Evolutionary conservation across 2,329 filamentous ascomycete genomes (phyloP), one percentile per base, ranked within the genome.

Genomic region (Fusarium buxicola): DNA sequence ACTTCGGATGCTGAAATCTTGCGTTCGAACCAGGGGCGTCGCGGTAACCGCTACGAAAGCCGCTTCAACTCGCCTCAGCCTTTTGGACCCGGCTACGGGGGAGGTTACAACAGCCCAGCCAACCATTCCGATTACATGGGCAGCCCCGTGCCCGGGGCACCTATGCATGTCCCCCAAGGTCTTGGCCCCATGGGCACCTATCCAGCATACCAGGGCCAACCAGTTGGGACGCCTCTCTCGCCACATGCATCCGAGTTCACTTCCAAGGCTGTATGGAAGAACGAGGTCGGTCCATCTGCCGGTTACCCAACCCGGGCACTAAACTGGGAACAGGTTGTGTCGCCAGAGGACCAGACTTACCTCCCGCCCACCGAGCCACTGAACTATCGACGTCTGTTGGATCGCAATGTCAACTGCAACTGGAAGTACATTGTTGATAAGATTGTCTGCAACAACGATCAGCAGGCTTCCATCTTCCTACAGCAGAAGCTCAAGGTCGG

Each of bases 361-460:
- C 81, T 97, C 25, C 89, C 91, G 10, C 90, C 93, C 4, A 91
- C 91, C 7, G 95, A 99, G 77, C 95, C 94, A 10, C 85, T 98
- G 71, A 98, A 99, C 78, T 99, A 98, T 73, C 93, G 95, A 59
- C 93, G 94, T 53, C 85, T 99, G 34, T 87, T 98, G 41, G 95
- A 99, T 73, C 93, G 94, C 73, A 97, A 94, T 74, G 92, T 96
- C 77, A 96, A 92, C 72, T 98, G 94, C 80, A 96, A 99, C 80
- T 99, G 94, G 95, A 96, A 95, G 80, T 97, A 97, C 75, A 97
- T 99, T 69, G 95, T 99, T 52, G 94, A 99, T 81, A 98, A 98
- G 83, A 99, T 99, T 74, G 94, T 99, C 67, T 96, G 92, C 86
- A 97, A 94, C 81, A 98, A 99, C 76, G 95, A 99, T 74, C 95